Conservation (phyloP, 306 rosid genomes). For the Trifolium fragiferum region DNA sequence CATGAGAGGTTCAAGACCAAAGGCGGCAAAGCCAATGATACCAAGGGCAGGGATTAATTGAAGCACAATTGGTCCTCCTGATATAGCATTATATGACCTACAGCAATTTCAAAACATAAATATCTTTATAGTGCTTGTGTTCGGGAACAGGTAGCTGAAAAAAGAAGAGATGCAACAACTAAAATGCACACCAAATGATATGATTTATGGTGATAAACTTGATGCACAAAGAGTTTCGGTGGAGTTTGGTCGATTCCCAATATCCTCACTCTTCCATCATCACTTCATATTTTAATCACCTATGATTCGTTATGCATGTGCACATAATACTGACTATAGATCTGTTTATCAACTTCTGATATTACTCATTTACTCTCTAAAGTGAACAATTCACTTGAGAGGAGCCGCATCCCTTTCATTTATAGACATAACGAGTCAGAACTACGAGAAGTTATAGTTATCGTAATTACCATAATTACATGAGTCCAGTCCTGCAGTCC, state of each 20-base stretch:
- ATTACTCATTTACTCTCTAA: neutral
- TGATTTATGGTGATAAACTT: neutral
- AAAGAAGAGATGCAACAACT: constrained; percentile 10
- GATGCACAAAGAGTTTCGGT: neutral
- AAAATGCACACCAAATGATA: constrained; percentile 28
- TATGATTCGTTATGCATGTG: neutral
- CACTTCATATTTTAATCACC: no score
- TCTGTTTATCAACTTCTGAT: neutral
- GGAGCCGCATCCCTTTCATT: neutral
- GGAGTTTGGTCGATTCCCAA: constrained; percentile 19
- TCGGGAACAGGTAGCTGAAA: neutral
- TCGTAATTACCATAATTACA: neutral
- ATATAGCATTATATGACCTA: constrained; percentile 66
- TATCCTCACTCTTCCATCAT: constrained; percentile 8
- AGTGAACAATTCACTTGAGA: neutral
- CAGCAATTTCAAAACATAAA: constrained; percentile 32
- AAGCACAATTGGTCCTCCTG: constrained; percentile 54
- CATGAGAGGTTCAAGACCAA: constrained; percentile 81
- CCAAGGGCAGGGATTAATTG: constrained; percentile 74
- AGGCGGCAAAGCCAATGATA: constrained; percentile 79
- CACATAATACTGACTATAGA: neutral
- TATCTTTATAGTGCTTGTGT: constrained; percentile 9
- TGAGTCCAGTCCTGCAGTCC: neutral
- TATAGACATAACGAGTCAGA: neutral
- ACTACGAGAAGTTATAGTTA: neutral